Evolutionary conservation across 1,139 yeast species (phyloP).

Genomic region (Blastobotrys arbuscula): DNA sequence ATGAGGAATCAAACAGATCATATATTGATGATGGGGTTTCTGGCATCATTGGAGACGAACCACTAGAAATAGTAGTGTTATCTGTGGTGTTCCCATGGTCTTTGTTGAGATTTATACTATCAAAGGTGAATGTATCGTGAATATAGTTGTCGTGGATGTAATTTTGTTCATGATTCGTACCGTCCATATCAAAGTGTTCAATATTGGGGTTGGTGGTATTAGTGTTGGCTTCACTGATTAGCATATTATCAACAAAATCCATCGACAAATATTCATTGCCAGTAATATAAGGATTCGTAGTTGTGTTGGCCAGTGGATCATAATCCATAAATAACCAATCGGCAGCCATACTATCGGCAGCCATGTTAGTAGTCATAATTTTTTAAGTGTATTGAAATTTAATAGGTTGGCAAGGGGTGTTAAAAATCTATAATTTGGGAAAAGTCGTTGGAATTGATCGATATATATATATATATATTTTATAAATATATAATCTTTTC

Average conservation of each 20-base stretch:
- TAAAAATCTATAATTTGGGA: neutral
- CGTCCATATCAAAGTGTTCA: too few relatives aligned
- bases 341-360: neutral
- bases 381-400: neutral
- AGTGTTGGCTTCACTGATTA: neutral
- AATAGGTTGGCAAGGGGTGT: neutral
- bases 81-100: neutral
- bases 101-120: neutral
- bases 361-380: neutral
- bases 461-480: too few relatives aligned
- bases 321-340: neutral
- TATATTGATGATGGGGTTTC: neutral
- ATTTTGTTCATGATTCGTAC: too few relatives aligned
- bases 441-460: neutral
- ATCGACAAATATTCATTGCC: neutral
- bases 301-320: neutral
- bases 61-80: neutral
- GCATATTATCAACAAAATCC: neutral
- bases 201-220: neutral
- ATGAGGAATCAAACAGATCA: neutral
- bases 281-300: neutral
- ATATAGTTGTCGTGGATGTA: too few relatives aligned
- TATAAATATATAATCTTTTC: too few relatives aligned
- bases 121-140: neutral
- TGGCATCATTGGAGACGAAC: slow-evolving; percentile 5